These are phyloP conservation scores for Ustilago vetiveriae DNA, from an alignment of 1,284 basidiomycete species.

Conservation along the genomic window DNA sequence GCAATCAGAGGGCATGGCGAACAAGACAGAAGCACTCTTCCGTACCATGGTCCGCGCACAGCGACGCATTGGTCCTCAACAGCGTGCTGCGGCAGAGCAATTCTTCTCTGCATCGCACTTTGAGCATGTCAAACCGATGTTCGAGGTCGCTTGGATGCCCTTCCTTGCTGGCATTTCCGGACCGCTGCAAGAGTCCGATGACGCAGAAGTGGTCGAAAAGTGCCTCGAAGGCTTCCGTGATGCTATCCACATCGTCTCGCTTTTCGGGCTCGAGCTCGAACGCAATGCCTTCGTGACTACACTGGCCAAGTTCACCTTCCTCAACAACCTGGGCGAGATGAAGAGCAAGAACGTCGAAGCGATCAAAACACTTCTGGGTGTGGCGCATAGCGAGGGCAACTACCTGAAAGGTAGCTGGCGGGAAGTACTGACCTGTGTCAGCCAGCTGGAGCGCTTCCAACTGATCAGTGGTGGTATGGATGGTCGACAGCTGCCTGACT, in stretches of 20 bases:
- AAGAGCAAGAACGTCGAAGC: slow-evolving; percentile 66
- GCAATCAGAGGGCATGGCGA: slow-evolving; percentile 66
- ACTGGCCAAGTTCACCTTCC: slow-evolving; percentile 66
- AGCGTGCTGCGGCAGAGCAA: slow-evolving; percentile 63
- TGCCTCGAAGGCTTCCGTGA: slow-evolving; percentile 65
- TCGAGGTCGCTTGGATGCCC: slow-evolving; percentile 67
- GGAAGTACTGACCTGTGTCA: slow-evolving; percentile 66
- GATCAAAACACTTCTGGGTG: slow-evolving; percentile 66
- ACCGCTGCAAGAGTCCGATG: slow-evolving; percentile 65
- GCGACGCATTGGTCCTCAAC: slow-evolving; percentile 58
- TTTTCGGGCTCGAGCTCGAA: slow-evolving; percentile 66
- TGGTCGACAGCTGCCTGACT: slow-evolving; percentile 77
- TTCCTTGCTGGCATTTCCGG: slow-evolving; percentile 65
- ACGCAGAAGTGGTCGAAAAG: slow-evolving; percentile 58
- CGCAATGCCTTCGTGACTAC: slow-evolving; percentile 67
- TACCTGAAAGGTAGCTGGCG: slow-evolving; percentile 66
- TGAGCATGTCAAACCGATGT: slow-evolving; percentile 67
- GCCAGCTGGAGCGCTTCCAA: slow-evolving; percentile 67
- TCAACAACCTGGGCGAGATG: slow-evolving; percentile 67
- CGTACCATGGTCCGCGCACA: slow-evolving; percentile 66
- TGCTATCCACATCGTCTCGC: slow-evolving; percentile 65
- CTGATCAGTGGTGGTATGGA: slow-evolving; percentile 67
- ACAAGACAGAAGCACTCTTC: slow-evolving; percentile 66
- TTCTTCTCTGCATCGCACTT: slow-evolving; percentile 67
- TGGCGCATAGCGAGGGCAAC: slow-evolving; percentile 66